Evolutionary conservation across 495 filamentous ascomycete species (phyloP), one percentile per base, ranked within the genome.

Genomic region (Neurospora tetraspora): DNA sequence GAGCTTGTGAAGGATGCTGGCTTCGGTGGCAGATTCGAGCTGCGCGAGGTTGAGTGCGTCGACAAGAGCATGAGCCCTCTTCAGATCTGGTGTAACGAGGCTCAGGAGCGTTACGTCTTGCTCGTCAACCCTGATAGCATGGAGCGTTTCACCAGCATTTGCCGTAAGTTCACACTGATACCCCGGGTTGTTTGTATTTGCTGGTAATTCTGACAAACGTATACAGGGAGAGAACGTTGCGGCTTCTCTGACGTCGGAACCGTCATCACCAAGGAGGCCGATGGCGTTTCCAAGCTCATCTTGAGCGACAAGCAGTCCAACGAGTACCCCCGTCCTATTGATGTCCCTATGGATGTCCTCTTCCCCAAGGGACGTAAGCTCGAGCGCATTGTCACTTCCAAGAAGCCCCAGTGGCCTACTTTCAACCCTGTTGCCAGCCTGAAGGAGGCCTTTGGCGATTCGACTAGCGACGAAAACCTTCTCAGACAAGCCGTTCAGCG

Each of bases 51-150:
- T 27, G 94, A 97, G 75, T 97, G 86, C 78, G 92, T 93, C 0
- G 96, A 98, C 79, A 87, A 84, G 43, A 90, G 93, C 77, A 94
- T 98, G 92, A 97, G 93, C 79, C 94, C 95, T 31, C 87, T 97
- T 77, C 92, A 98, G 79, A 97, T 98, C 42, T 98, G 94, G 95
- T 97, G 94, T 82, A 95, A 93, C 75, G 94, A 98, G 77, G 96
- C 96, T 3, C 96, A 99, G 76, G 96, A 99, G 81, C 86, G 96
- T 78, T 99, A 98, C 75, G 96, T 98, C 20, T 79, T 98, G 75
- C 87, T 94, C 12, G 88, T 99, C 73, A 91, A 92, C 40, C 87
- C 88, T 71, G 91, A 94, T 4, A 84, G 89, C 39, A 88, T 98
- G 78, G 92, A 94, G 73, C 89, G 88, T 38, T 98, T 98, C 82